These are phyloP conservation scores for Didymella arachidicola DNA, from an alignment of 2,329 filamentous ascomycete genomes.

Conservation along the genomic window DNA sequence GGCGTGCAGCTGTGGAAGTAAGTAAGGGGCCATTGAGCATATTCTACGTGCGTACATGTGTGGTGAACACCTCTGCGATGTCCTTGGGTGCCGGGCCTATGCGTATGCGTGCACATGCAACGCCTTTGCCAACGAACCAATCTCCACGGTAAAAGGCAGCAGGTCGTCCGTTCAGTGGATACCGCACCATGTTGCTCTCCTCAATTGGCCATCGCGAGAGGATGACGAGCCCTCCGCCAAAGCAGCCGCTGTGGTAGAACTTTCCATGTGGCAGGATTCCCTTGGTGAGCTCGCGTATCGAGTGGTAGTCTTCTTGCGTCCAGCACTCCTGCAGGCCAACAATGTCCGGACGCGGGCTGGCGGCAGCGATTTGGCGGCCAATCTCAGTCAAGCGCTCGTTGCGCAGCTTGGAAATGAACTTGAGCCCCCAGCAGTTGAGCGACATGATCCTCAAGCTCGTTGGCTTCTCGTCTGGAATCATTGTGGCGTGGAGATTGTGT, in stretches of 20 bases:
- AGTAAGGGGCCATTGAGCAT: not conserved
- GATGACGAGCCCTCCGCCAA: constrained; percentile 88
- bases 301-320: constrained; percentile 82
- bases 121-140: constrained; percentile 95
- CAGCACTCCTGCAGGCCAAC: constrained; percentile 96
- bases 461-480: constrained; percentile 46
- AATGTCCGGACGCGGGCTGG: constrained; percentile 76
- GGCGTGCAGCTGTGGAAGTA: constrained; percentile 68
- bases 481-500: constrained; percentile 16
- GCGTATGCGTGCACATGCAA: constrained; percentile 81
- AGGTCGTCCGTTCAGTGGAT: constrained; percentile 91
- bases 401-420: constrained; percentile 81
- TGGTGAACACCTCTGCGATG: constrained; percentile 88
- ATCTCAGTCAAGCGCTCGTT: constrained; percentile 82
- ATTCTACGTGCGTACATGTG: constrained; percentile 65
- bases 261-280: constrained; percentile 86
- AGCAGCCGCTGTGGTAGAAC: constrained; percentile 89
- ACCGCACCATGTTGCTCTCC: constrained; percentile 84
- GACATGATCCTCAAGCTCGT: constrained; percentile 77
- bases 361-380: constrained; percentile 75
- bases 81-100: constrained; percentile 71
- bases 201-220: constrained; percentile 92
- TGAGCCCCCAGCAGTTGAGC: constrained; percentile 97
- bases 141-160: constrained; percentile 94
- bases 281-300: constrained; percentile 76